Percentiles rank a stretch among this genome's conserved stretches.
phyloP scores from a whole-genome alignment of 768 basidiomycete genomes.

The Lactifluus pinguis region DNA sequence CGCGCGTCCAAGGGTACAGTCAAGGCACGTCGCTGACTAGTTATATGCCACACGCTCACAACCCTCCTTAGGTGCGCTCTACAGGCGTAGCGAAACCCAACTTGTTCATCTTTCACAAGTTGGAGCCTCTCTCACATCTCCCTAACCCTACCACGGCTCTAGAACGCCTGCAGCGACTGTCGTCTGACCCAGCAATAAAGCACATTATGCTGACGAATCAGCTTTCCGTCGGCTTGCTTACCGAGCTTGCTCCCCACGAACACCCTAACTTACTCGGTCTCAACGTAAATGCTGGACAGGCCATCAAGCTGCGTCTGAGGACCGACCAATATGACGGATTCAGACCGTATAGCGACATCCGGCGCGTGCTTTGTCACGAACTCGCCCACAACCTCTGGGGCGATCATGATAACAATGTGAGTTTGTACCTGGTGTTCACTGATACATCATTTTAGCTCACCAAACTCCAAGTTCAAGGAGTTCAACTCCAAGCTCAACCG shows the following conservation, averaged over 20 bases:
- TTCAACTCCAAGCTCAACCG: conserved; percentile 66
- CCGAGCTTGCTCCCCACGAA: conserved; percentile 74
- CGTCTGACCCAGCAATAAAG: conserved; percentile 61
- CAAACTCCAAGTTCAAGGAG: conserved; percentile 52
- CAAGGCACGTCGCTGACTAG: conserved; percentile 36
- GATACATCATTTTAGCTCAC: no score
- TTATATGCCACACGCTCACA: neutral
- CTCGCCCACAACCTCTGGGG: conserved; percentile 67
- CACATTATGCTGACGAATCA: conserved; percentile 65
- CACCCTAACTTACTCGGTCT: conserved; percentile 60
- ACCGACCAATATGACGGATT: conserved; percentile 70
- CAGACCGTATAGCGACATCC: conserved; percentile 50
- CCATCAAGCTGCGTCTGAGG: conserved; percentile 59
- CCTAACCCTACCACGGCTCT: conserved; percentile 52
- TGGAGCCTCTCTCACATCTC: conserved; percentile 54
- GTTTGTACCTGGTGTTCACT: conserved; percentile 22
- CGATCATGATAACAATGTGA: conserved; percentile 64
- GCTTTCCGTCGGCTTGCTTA: conserved; percentile 59
- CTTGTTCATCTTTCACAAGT: conserved; percentile 53
- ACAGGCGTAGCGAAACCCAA: conserved; percentile 34
- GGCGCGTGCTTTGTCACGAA: conserved; percentile 69
- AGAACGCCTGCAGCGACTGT: conserved; percentile 44
- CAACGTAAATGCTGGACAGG: conserved; percentile 52
- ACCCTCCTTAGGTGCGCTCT: conserved; percentile 42
- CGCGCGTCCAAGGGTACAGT: conserved; percentile 46